Conservation (phyloP, 2,329 filamentous ascomycete species). For the Thelonectria rubi region DNA sequence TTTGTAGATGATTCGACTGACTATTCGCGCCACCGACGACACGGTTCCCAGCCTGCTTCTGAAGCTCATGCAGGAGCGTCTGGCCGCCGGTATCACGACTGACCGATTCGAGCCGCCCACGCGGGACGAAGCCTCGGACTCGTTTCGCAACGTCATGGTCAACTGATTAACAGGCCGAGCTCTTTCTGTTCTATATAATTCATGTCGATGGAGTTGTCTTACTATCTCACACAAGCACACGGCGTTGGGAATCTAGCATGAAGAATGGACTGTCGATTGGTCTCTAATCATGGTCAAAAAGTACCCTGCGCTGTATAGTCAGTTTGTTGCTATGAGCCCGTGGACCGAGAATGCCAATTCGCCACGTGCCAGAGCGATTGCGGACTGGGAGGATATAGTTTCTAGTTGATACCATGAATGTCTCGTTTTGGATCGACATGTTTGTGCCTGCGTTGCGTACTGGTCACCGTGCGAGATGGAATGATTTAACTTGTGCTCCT, state of each 20-base stretch:
- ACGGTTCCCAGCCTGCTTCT: conserved; percentile 81
- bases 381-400: conserved; percentile 35
- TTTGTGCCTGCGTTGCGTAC: conserved; percentile 9
- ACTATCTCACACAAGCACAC: conserved; percentile 44
- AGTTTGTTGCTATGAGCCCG: conserved; percentile 19
- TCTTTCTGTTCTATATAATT: conserved; percentile 37
- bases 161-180: conserved; percentile 37
- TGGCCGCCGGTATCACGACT: conserved; percentile 65
- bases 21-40: conserved; percentile 93
- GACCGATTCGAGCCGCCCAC: conserved; percentile 55
- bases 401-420: conserved; percentile 40
- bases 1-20: conserved; percentile 91
- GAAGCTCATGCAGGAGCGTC: conserved; percentile 86
- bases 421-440: conserved; percentile 35
- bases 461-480: not conserved
- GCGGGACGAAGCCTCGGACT: conserved; percentile 61
- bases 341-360: conserved; percentile 24
- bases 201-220: conserved; percentile 40
- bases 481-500: not conserved
- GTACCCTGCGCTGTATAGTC: conserved; percentile 28
- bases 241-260: conserved; percentile 45
- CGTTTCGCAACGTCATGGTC: conserved; percentile 67
- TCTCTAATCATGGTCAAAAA: conserved; percentile 34
- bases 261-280: conserved; percentile 37
- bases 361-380: conserved; percentile 28